Conservation (phyloP, 345 rosid species). For the Diplotaxis tenuifolia region DNA sequence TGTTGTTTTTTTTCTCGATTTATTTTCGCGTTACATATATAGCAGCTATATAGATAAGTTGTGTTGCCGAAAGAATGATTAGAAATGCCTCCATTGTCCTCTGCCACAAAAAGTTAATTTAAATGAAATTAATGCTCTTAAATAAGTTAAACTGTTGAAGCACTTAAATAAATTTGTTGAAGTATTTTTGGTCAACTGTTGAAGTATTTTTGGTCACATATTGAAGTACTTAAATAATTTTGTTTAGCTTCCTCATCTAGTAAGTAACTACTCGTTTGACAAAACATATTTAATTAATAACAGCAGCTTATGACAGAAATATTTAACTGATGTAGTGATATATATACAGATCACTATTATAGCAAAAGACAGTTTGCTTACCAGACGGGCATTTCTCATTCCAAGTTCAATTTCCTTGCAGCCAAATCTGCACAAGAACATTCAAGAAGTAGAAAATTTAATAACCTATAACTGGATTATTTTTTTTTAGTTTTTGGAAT, state of each 20-base stretch:
- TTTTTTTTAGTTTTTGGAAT: background rate
- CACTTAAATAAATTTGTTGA: background rate
- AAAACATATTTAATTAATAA: background rate
- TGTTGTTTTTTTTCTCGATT: background rate
- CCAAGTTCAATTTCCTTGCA: conserved; percentile 83
- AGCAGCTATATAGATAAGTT: conserved; percentile 70
- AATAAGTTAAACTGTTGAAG: no score
- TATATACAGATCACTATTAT: background rate
- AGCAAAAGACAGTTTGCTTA: conserved; percentile 22
- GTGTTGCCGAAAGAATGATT: conserved; percentile 79
- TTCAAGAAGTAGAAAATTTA: background rate
- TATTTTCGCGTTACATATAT: conserved; percentile 48
- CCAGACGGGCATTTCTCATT: conserved; percentile 77
- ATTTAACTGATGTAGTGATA: background rate
- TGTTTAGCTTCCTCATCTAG: background rate
- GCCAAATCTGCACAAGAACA: conserved; percentile 56
- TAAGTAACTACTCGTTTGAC: background rate
- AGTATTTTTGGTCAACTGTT: background rate
- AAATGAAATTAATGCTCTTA: background rate
- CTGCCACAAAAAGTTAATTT: conserved; percentile 45
- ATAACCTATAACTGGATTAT: background rate
- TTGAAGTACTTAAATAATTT: background rate
- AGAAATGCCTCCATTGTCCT: conserved; percentile 96
- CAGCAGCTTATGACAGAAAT: background rate
- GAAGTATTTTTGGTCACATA: background rate